phyloP scores from a whole-genome alignment of 225 moss, liverwort and hornwort genomes.

The Pleurozium schreberi region DNA sequence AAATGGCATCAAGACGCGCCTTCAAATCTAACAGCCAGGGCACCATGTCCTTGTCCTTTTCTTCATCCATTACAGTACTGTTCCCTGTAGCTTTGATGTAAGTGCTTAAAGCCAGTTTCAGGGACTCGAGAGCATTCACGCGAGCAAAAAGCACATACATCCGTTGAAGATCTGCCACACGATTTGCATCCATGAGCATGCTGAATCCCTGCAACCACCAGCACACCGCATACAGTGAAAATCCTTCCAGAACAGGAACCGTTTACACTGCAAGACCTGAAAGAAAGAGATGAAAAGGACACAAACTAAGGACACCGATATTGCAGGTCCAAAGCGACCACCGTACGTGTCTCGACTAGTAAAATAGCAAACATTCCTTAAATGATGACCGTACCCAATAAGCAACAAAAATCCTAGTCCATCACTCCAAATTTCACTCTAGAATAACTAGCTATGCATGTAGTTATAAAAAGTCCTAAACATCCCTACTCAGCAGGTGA shows the following conservation, averaged over 20 bases:
- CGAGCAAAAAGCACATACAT: constrained; percentile 85
- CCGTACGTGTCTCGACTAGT: neutral
- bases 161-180: constrained; percentile 78
- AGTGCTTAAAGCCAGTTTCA: constrained; percentile 66
- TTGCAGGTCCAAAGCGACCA: neutral
- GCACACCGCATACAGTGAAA: neutral
- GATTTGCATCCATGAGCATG: constrained; percentile 97
- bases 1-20: constrained; percentile 84
- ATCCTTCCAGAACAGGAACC: neutral
- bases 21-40: constrained; percentile 85
- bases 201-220: constrained; percentile 62
- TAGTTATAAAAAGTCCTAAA: neutral
- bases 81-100: constrained; percentile 89
- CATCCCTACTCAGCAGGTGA: neutral
- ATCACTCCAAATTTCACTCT: neutral
- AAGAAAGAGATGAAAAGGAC: neutral
- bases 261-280: neutral
- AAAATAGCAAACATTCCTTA: neutral
- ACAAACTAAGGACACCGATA: neutral
- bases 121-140: constrained; percentile 66
- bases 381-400: neutral
- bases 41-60: constrained; percentile 99
- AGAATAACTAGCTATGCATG: neutral
- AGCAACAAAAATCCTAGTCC: neutral
- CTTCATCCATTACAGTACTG: constrained; percentile 95